These are phyloP conservation scores for Rhizopogon rudus DNA, from an alignment of 768 basidiomycete genomes.

Conservation along the genomic window DNA sequence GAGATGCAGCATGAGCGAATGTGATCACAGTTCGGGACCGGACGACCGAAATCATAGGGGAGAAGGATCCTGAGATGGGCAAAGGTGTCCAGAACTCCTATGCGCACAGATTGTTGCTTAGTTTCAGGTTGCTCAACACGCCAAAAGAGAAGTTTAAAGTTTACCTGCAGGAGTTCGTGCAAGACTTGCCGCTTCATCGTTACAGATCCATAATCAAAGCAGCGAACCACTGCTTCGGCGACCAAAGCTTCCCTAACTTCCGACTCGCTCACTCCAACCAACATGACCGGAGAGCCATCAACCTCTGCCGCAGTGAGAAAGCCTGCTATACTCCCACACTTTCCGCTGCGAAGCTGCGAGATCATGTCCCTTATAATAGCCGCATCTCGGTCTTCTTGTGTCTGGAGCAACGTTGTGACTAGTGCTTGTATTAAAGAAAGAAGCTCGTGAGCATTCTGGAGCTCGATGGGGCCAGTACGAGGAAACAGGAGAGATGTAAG, in stretches of 20 bases:
- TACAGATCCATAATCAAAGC: slow-evolving; percentile 45
- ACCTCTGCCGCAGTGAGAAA: slow-evolving; percentile 8
- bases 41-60: slow-evolving; percentile 42
- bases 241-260: slow-evolving; percentile 43
- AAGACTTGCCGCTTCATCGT: slow-evolving; percentile 47
- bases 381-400: slow-evolving; percentile 20
- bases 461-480: slow-evolving; percentile 35
- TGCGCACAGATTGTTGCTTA: neutral
- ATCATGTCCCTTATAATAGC: slow-evolving; percentile 39
- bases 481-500: slow-evolving; percentile 45
- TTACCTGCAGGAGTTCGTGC: slow-evolving; percentile 45
- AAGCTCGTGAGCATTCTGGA: slow-evolving; percentile 40
- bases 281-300: slow-evolving; percentile 6
- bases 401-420: slow-evolving; percentile 42
- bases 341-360: slow-evolving; percentile 38
- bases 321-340: slow-evolving; percentile 43
- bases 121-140: neutral
- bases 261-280: slow-evolving; percentile 9
- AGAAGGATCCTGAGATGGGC: neutral
- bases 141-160: slow-evolving; percentile 12
- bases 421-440: slow-evolving; percentile 49
- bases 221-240: slow-evolving; percentile 33
- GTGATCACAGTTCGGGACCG: slow-evolving; percentile 42
- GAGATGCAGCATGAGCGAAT: slow-evolving; percentile 25
- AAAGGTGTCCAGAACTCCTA: slow-evolving; percentile 2